Conservation (phyloP, 2,329 filamentous ascomycete genomes). For the Alternaria infectoria region DNA sequence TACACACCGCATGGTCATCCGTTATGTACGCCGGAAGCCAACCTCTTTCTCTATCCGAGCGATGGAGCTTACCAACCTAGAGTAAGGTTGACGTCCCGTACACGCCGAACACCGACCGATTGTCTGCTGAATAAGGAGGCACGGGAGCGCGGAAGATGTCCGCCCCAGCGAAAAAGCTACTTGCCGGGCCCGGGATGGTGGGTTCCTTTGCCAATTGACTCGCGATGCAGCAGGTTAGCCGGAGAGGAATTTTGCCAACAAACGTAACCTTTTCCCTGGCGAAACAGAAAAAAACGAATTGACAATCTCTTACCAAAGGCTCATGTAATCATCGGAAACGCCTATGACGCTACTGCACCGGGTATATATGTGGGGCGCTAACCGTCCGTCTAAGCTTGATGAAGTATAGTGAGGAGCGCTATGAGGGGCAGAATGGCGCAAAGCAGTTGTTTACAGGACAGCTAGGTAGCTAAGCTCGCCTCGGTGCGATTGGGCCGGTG, state of each 20-base stretch:
- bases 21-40: not conserved
- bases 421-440: constrained; percentile 6
- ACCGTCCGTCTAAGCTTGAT: not conserved
- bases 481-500: not conserved
- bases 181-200: not conserved
- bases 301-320: constrained; percentile 9
- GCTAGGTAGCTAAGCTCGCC: not conserved
- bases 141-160: not conserved
- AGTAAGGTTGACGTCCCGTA: not conserved
- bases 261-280: not conserved
- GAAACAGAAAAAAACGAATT: not conserved
- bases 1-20: constrained; percentile 22
- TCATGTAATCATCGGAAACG: constrained; percentile 11
- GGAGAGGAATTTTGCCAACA: not conserved
- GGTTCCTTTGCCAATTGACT: not conserved
- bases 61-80: constrained; percentile 2
- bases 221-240: not conserved
- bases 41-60: constrained; percentile 5
- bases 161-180: not conserved
- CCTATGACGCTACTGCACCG: constrained; percentile 10
- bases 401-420: not conserved
- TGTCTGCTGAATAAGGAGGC: not conserved
- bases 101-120: not conserved
- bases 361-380: constrained; percentile 1
- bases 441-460: not conserved